Conservation (phyloP, 148 eudicot genomes). For the Amaranthus hypochondriacus region DNA sequence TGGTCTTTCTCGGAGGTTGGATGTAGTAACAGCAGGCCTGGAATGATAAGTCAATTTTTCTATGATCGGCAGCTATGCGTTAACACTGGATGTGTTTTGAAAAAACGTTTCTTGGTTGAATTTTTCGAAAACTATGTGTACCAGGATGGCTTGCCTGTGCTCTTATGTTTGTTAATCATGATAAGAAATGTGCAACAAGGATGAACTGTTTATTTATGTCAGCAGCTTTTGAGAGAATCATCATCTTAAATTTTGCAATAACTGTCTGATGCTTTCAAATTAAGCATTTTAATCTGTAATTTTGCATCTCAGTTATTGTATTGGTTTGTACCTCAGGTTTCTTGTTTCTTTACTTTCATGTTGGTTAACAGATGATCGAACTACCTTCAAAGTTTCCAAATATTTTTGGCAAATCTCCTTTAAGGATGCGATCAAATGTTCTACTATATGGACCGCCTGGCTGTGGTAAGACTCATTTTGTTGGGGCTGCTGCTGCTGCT, state of each 20-base stretch:
- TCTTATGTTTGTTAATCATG: neutral
- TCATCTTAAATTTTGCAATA: neutral
- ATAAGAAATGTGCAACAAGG: neutral
- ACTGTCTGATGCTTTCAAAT: neutral
- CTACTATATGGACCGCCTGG: slow-evolving; percentile 99
- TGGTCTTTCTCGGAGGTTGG: neutral
- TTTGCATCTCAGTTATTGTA: neutral
- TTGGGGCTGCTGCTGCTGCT: slow-evolving; percentile 98
- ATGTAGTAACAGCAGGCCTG: too few species aligned
- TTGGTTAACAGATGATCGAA: slow-evolving; percentile 72
- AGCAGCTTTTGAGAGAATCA: neutral
- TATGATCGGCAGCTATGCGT: too few species aligned
- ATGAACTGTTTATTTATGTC: neutral
- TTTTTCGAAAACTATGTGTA: neutral
- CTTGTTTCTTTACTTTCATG: slow-evolving; percentile 3
- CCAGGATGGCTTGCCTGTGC: neutral
- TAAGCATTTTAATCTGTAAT: neutral
- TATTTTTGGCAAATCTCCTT: slow-evolving; percentile 75
- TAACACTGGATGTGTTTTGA: neutral
- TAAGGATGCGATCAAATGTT: slow-evolving; percentile 87
- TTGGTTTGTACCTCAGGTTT: neutral
- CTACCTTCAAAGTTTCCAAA: slow-evolving; percentile 85
- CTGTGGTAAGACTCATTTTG: slow-evolving; percentile 96
- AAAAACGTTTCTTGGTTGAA: neutral
- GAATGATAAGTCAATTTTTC: too few species aligned